A percentile compares a stretch with the other conserved stretches of the same genome.
Conservation (phyloP, 2,329 filamentous ascomycete genomes). For the Trichoderma hamatum region DNA sequence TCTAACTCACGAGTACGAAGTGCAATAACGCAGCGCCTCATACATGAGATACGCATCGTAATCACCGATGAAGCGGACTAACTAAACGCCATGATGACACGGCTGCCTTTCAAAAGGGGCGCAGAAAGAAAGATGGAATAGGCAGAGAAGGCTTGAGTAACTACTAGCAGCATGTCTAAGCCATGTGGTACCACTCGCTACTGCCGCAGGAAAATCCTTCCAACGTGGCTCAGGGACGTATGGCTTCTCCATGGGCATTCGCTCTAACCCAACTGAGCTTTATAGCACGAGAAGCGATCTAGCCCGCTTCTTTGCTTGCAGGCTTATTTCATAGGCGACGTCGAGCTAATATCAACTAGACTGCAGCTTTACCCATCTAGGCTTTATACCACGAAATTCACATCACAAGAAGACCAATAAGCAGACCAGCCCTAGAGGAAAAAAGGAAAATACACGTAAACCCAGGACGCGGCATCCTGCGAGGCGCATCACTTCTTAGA, state of each 20-base stretch:
- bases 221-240: not conserved
- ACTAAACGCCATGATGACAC: not conserved
- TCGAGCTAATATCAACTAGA: not conserved
- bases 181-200: not conserved
- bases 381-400: slow-evolving; percentile 25
- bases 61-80: not conserved
- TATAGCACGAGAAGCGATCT: not conserved
- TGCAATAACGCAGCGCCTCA: not conserved
- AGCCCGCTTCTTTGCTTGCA: not conserved
- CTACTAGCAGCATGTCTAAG: not conserved
- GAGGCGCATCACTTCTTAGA: not conserved
- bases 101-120: not conserved
- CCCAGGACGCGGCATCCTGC: not conserved
- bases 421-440: not conserved
- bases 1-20: no score
- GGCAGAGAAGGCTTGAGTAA: not conserved
- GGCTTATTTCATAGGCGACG: not conserved
- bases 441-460: not conserved
- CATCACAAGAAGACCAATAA: slow-evolving; percentile 10
- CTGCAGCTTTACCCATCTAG: slow-evolving; percentile 12
- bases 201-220: not conserved
- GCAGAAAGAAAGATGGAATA: not conserved
- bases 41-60: not conserved
- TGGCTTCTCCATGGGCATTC: not conserved
- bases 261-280: not conserved